A percentile compares a stretch with the other conserved stretches of the same genome.
Conservation (phyloP, 2,329 filamentous ascomycete genomes). For the Pezicula radicicola region DNA sequence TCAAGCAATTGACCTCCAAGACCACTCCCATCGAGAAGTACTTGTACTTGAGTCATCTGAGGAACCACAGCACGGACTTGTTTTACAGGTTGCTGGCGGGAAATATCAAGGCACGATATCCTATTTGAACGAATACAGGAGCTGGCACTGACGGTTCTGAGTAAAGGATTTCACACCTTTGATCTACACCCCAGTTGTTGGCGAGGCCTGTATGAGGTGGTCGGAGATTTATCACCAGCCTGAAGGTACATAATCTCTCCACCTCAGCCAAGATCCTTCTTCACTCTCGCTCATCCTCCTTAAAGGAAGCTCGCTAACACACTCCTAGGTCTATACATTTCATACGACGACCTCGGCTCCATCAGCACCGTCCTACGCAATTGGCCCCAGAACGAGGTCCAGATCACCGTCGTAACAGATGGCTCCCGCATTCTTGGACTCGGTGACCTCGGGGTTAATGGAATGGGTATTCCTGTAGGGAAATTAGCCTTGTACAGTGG, state of each 20-base stretch:
- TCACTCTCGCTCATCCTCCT: background rate
- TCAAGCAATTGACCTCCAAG: conserved; percentile 26
- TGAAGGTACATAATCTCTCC: conserved; percentile 43
- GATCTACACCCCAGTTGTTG: conserved; percentile 62
- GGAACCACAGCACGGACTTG: conserved; percentile 25
- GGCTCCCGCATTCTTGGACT: conserved; percentile 71
- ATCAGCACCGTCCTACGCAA: conserved; percentile 65
- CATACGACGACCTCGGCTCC: conserved; percentile 64
- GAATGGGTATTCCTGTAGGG: conserved; percentile 78
- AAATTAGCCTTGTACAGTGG: conserved; percentile 80
- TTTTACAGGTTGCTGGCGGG: conserved; percentile 26
- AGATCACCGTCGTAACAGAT: conserved; percentile 48
- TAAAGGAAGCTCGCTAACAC: conserved; percentile 2
- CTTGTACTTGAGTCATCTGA: conserved; percentile 25
- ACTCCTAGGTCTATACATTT: conserved; percentile 56
- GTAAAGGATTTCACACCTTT: conserved; percentile 44
- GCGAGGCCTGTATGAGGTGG: conserved; percentile 72
- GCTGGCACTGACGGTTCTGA: conserved; percentile 2
- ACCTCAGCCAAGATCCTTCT: background rate
- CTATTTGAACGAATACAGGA: background rate
- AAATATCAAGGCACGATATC: conserved; percentile 20
- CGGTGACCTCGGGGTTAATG: conserved; percentile 82
- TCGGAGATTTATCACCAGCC: conserved; percentile 72
- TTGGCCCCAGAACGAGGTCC: conserved; percentile 66
- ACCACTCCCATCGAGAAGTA: conserved; percentile 27